These are phyloP conservation scores for Dioscorea zingiberensis DNA, from an alignment of 106 monocot species.

Conservation along the genomic window DNA sequence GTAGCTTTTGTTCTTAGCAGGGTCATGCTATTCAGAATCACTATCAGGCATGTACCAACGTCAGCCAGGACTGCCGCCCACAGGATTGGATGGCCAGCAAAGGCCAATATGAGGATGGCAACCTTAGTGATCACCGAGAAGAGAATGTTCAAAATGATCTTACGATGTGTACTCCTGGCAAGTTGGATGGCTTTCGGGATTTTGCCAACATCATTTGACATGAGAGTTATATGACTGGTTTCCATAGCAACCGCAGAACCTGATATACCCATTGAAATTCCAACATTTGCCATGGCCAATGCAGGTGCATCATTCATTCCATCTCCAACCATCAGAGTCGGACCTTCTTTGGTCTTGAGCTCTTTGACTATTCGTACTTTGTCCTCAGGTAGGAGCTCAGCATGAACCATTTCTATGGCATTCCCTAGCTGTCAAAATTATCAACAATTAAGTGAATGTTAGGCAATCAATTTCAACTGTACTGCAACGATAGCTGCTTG, in stretches of 20 bases:
- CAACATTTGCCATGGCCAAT: slow-evolving; percentile 69
- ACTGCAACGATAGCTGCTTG: too few relatives aligned
- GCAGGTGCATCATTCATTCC: slow-evolving; percentile 97
- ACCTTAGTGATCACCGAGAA: slow-evolving; percentile 53
- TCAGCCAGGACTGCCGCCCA: slow-evolving; percentile 97
- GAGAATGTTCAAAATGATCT: slow-evolving; percentile 67
- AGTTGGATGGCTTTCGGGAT: slow-evolving; percentile 65
- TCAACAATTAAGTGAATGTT: slow-evolving; percentile 1
- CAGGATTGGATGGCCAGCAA: slow-evolving; percentile 70
- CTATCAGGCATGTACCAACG: slow-evolving; percentile 84
- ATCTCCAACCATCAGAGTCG: slow-evolving; percentile 82
- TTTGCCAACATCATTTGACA: slow-evolving; percentile 86
- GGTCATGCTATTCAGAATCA: slow-evolving; percentile 80
- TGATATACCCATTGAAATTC: slow-evolving; percentile 95
- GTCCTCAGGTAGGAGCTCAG: slow-evolving; percentile 82
- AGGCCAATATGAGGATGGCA: slow-evolving; percentile 61
- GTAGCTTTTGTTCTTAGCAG: slow-evolving; percentile 19
- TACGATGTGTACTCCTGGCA: slow-evolving; percentile 48
- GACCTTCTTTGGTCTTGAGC: slow-evolving; percentile 49
- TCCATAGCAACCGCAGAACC: slow-evolving; percentile 92
- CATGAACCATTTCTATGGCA: slow-evolving; percentile 48
- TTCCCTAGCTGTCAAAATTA: slow-evolving; percentile 44
- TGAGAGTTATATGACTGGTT: slow-evolving; percentile 85
- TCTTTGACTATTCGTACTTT: slow-evolving; percentile 59
- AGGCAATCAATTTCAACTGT: too few relatives aligned